Base-by-base conservation (phyloP, 805 yeast genomes). In the Wickerhamiella sergipiensis region DNA sequence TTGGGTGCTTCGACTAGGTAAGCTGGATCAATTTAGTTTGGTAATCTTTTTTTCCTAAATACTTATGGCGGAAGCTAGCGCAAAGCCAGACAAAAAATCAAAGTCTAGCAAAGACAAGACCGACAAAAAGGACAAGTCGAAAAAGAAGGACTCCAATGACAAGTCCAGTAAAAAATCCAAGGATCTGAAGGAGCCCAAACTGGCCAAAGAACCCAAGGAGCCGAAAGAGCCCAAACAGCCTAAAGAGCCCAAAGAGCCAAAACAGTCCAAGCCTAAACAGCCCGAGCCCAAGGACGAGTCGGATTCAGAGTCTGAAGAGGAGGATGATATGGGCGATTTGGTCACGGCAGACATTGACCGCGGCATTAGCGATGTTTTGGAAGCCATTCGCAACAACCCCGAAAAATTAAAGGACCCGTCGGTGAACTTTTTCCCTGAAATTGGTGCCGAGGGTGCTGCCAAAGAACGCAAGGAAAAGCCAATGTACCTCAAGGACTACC, bases 261-360 rank as follows among this genome's bases (percentile, higher is more conserved):
- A 19, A 5, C 19, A 9, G 24, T 22, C 44, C 24, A 15, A 23
- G 31, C 46, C 46, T n/a, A 24, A 46, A 22, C 19, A 22, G 47
- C 52, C 59, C 29, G 71, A 64, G 1, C 67, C 68, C 6, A 70
- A 70, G 17, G 73, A n/a, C n/a, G n/a, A n/a, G n/a, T n/a, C n/a
- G n/a, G n/a, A 72, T 8, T 53, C 67, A 12, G 61, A 57, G 3
- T 62, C 64, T 31, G 95, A 86, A 62, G 87, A 80, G 3, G 98
- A 90, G 67, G 98, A 92, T 63, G 96, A 89, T 53, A 81, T 66
- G 57, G 98, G 96, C 49, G 95, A 88, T 29, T 70, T 92, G 48
- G 73, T 86, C 49, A 90, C 97, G 0, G 87, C 79, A 46, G 88
- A 84, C 48, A 85, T 92, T 9, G 97, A 92, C 55, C 66, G 73